Evolutionary conservation across 78 protist species (phyloP), one percentile per base, ranked within the genome.

Genomic region (Ministeria vibrans): DNA sequence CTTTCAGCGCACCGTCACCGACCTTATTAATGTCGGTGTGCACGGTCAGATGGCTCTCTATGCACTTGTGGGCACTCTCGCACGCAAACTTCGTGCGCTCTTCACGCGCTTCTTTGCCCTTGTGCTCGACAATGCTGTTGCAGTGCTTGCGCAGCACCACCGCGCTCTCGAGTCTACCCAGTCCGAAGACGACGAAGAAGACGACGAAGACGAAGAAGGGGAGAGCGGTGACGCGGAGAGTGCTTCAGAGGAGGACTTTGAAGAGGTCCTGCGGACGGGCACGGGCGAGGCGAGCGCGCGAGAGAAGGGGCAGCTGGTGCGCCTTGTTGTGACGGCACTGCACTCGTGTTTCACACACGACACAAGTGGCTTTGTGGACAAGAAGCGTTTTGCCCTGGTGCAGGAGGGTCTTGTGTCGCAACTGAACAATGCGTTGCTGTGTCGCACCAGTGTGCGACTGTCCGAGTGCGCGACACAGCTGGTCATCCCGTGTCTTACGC

Each of bases 381-480:
- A 71, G 72, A 84, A 77, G 51, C 75, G 73, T 1, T 86, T 85
- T 49, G 85, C 75, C 76, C 70, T 36, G 75, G 23, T 82, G 36
- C 25, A 78, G 73, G 79, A 66, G 38, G 83, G 88, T 61, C 66
- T 88, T 30, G 84, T 71, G 11, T 77, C 68, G 15, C 92, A 88
- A 78, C 76, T 88, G 43, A 88, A 83, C n/a, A 83, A 79, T 61
- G 83, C 9, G 75, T 81, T 0, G 43, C 44, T 0, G 87, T 70
- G n/a, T 43, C 45, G 44, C 68, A 42, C 27, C 72, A 64, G 28
- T n/a, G n/a, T n/a, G n/a, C n/a, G n/a, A n/a, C n/a, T n/a, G n/a
- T n/a, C n/a, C n/a, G 34, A 18, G 20, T 63, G 85, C 39, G 83
- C 72, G 20, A 28, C 45, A 3, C 27, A 42, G n/a, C 62, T 71